Percentiles rank a stretch among this genome's conserved stretches.
phyloP scores from a whole-genome alignment of 257 asterid genomes.

The Paraleonurus japonicus region DNA sequence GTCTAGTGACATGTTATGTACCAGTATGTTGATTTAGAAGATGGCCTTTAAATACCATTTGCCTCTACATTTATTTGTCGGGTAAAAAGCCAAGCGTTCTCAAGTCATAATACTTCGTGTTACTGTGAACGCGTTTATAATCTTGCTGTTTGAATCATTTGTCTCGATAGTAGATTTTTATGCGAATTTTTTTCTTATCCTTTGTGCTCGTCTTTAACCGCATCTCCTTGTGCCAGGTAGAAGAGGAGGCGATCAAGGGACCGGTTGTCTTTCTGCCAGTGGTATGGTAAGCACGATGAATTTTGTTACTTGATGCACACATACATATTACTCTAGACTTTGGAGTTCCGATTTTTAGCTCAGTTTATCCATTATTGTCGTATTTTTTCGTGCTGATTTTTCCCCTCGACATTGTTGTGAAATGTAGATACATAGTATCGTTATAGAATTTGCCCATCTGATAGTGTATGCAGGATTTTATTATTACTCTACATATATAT shows the following conservation, averaged over 20 bases:
- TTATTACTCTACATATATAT: not conserved
- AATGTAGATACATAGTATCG: constrained; percentile 38
- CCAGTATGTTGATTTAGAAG: too few relatives aligned
- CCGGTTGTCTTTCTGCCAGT: constrained; percentile 47
- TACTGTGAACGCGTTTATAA: not conserved
- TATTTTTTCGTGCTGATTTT: constrained; percentile 37
- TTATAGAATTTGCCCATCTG: constrained; percentile 26
- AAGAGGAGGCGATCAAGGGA: constrained; percentile 38
- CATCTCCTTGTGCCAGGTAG: constrained; percentile 39
- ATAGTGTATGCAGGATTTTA: constrained; percentile 34
- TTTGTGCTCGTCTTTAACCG: not conserved
- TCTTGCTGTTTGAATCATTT: not conserved
- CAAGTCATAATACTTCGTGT: too few relatives aligned
- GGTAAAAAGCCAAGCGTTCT: too few relatives aligned
- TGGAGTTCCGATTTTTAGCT: constrained; percentile 31
- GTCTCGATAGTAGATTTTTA: not conserved
- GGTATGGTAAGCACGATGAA: constrained; percentile 53
- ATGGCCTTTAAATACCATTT: too few relatives aligned
- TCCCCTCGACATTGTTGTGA: constrained; percentile 34
- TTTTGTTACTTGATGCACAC: constrained; percentile 40
- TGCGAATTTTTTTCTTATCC: not conserved
- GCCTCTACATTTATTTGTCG: too few relatives aligned
- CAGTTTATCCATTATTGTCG: constrained; percentile 28
- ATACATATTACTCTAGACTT: constrained; percentile 31
- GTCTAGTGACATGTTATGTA: not conserved